Base-by-base conservation (phyloP, 176 grass and related monocot genomes). In the Neostapfia colusana region DNA sequence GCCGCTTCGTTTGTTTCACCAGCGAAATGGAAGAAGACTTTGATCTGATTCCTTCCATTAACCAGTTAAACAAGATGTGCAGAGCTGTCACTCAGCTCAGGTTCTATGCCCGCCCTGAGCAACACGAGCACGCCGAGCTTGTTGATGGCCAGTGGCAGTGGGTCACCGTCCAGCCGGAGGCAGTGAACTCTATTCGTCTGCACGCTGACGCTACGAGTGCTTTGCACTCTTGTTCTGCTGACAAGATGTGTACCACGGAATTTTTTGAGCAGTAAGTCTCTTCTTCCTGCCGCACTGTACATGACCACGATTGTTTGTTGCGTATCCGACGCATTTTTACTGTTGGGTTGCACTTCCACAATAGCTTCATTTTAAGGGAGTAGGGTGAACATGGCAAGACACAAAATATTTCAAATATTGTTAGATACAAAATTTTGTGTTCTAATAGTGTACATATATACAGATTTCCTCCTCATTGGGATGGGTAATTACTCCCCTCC, bases 21-120 rank as follows among this genome's bases (percentile, higher is more conserved):
- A 57, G 69, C 31, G 76, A 48, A 74, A 74, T 9, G 0, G 82
- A 81, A 1, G 83, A 75, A 1, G 69, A 69, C 27, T 92, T 92
- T 2, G 80, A 99, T 67, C 26, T 88, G 73, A 90, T 99, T n/a
- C 62, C 92, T 81, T 95, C 95, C 11, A 89, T 88, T 66, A 79
- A 88, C 64, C 83, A 88, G 66, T 10, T 90, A n/a, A 92, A 88
- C 79, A 86, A 73, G 38, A 78, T 92, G 54, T 86, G 89, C 35
- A 84, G 84, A 77, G 91, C 92, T 83, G 79, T 84, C 2, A 82
- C 74, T 26, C 89, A 86, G 72, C 75, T 92, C 55, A 82, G 81
- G 2, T 90, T 95, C 61, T 39, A 67, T 72, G 54, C 70, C 41
- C 27, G 79, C 24, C 34, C 70, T 0, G 91, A 95, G 83, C 89